Evolutionary conservation across 495 filamentous ascomycete species (phyloP).

Genomic region (Talaromyces stipitatus): DNA sequence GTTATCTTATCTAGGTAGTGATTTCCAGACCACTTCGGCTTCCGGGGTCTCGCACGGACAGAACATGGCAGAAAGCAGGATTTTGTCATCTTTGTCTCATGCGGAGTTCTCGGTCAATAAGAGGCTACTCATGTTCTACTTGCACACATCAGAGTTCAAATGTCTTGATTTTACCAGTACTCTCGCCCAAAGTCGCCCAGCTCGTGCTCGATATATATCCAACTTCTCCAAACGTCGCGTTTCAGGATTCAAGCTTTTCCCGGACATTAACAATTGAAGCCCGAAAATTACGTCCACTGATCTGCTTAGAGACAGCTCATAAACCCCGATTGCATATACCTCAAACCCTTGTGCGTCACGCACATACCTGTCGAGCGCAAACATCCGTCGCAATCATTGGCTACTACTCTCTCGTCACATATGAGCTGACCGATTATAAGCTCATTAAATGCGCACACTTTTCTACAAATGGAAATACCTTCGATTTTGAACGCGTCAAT

Average conservation of each 20-base stretch:
- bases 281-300: not conserved
- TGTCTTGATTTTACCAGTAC: too few species aligned
- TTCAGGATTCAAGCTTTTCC: too few species aligned
- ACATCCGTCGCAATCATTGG: not conserved
- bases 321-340: not conserved
- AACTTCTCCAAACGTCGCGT: too few species aligned
- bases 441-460: not conserved
- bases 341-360: not conserved
- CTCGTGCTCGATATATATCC: too few species aligned
- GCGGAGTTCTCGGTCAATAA: not conserved
- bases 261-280: not conserved
- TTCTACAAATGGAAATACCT: not conserved
- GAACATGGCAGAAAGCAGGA: not conserved
- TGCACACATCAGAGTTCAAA: too few species aligned
- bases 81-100: not conserved
- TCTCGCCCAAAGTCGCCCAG: too few species aligned
- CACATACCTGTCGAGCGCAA: not conserved
- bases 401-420: not conserved
- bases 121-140: not conserved
- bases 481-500: not conserved
- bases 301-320: not conserved
- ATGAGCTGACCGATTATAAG: not conserved
- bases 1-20: not conserved
- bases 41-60: not conserved
- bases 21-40: not conserved